Percentiles rank a stretch among this genome's conserved stretches.
phyloP scores from a whole-genome alignment of 352 stramenopile species.

The Pythium scleroteichum region DNA sequence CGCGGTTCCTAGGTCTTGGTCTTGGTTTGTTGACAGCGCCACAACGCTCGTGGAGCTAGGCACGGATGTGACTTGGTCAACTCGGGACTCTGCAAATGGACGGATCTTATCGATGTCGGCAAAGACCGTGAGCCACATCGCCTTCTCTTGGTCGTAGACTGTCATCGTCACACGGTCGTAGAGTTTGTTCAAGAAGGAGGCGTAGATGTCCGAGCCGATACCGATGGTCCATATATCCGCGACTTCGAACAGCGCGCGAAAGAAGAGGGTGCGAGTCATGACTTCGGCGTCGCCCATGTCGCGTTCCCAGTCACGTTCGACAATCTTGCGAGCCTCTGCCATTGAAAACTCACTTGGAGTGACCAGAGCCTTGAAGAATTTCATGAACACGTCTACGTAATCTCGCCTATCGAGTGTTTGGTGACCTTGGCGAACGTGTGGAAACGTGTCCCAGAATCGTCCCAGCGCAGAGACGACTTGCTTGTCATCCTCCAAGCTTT shows the following conservation, averaged over 20 bases:
- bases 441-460: conserved; percentile 79
- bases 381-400: conserved; percentile 81
- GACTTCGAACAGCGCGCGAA: conserved; percentile 75
- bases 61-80: conserved; percentile 15
- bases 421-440: conserved; percentile 46
- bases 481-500: conserved; percentile 51
- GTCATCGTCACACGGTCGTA: conserved; percentile 80
- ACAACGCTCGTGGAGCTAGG: neutral
- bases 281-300: conserved; percentile 45
- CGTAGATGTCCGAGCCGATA: conserved; percentile 64
- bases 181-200: conserved; percentile 71
- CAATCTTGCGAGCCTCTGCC: conserved; percentile 63
- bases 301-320: conserved; percentile 73
- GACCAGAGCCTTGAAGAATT: conserved; percentile 82
- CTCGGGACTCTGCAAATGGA: conserved; percentile 54
- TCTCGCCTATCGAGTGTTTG: conserved; percentile 48
- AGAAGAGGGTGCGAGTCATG: conserved; percentile 68
- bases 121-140: conserved; percentile 71
- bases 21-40: conserved; percentile 10
- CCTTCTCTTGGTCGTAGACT: conserved; percentile 64
- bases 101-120: conserved; percentile 71
- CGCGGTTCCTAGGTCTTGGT: neutral
- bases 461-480: conserved; percentile 49
- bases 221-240: conserved; percentile 80
- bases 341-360: conserved; percentile 71